A percentile compares a stretch with the other conserved stretches of the same genome.
Conservation (phyloP, 164 flowering plant genomes). For the Piper longum region DNA sequence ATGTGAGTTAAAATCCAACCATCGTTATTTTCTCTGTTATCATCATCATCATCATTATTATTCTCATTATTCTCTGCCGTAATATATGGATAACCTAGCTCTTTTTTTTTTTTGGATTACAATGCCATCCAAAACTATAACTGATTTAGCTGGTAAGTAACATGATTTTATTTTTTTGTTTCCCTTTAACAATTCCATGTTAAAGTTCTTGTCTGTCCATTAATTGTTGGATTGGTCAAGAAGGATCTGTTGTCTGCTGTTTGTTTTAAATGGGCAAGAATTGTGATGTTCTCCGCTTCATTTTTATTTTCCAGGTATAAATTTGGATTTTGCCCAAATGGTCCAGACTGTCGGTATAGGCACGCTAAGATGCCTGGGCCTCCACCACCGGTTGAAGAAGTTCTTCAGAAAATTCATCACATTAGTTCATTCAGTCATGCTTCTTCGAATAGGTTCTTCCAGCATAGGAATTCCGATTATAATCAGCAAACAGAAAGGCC, state of each 20-base stretch:
- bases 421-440: slow-evolving; percentile 51
- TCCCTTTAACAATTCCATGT: background rate
- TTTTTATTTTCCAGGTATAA: slow-evolving; percentile 61
- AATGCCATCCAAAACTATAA: too few relatives aligned
- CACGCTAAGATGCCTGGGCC: slow-evolving; percentile 96
- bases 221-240: background rate
- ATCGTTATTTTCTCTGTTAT: background rate
- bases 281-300: slow-evolving; percentile 8
- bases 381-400: slow-evolving; percentile 92
- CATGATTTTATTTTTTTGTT: too few relatives aligned
- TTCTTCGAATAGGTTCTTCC: slow-evolving; percentile 55
- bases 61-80: too few relatives aligned
- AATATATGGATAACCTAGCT: too few relatives aligned
- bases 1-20: slow-evolving; percentile 32
- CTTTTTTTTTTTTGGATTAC: too few relatives aligned
- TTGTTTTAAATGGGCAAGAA: too few relatives aligned
- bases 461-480: slow-evolving; percentile 40
- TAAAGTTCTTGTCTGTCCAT: background rate
- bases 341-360: slow-evolving; percentile 96
- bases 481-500: slow-evolving; percentile 54
- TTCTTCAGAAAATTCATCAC: slow-evolving; percentile 92
- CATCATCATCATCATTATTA: too few relatives aligned
- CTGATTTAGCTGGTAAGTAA: too few relatives aligned
- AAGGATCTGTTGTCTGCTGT: too few relatives aligned
- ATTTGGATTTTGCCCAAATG: slow-evolving; percentile 98